phyloP scores from a whole-genome alignment of 2,329 filamentous ascomycete species.

The Calonectria henricotiae region DNA sequence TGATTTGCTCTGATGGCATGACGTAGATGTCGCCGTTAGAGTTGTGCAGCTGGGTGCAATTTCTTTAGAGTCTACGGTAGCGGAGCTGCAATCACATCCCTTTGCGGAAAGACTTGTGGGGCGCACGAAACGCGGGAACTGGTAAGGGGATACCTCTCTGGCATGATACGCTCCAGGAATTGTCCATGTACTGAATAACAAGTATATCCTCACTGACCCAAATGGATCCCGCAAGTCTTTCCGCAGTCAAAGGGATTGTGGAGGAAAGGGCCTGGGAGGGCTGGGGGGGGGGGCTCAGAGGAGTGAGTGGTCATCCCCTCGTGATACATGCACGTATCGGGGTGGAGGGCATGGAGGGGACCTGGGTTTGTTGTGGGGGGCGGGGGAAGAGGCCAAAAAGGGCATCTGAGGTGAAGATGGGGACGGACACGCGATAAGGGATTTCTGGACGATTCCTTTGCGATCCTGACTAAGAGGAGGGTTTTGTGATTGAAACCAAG shows the following conservation, averaged over 20 bases:
- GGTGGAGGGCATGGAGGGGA: background rate
- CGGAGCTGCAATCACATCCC: background rate
- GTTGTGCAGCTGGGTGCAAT: conserved; percentile 12
- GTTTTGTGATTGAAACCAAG: conserved; percentile 10
- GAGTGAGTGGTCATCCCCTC: background rate
- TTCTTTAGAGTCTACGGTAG: conserved; percentile 17
- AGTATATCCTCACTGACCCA: too few species aligned
- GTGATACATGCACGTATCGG: background rate
- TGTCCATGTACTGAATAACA: too few species aligned
- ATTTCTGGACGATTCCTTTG: background rate
- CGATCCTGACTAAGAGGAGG: background rate
- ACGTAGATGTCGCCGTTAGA: conserved; percentile 15
- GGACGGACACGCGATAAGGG: background rate
- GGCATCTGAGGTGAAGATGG: background rate
- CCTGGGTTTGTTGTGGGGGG: background rate
- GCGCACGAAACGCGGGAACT: too few species aligned
- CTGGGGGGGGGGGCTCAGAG: background rate
- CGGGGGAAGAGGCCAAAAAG: background rate
- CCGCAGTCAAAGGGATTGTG: too few species aligned
- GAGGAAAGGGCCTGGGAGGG: too few species aligned
- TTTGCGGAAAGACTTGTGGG: too few species aligned
- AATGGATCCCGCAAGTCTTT: too few species aligned
- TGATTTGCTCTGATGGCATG: background rate
- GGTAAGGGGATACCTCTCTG: too few species aligned
- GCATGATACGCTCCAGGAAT: too few species aligned